Conservation (phyloP, 2,329 filamentous ascomycete species). For the Orbilia blumenaviensis region DNA sequence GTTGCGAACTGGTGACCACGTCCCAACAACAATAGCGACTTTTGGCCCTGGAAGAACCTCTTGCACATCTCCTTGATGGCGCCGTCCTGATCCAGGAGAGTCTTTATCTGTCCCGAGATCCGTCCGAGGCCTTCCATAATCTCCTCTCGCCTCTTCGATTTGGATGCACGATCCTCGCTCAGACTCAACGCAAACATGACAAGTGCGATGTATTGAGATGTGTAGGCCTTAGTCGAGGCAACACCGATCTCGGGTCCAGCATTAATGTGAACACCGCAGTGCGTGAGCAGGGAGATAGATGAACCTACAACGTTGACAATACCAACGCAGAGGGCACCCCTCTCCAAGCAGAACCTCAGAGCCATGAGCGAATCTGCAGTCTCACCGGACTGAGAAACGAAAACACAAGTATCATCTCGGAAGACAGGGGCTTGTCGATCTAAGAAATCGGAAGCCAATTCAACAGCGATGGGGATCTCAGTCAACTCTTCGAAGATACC, state of each 20-base stretch:
- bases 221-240: slow-evolving; percentile 98
- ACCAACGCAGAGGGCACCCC: slow-evolving; percentile 94
- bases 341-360: slow-evolving; percentile 96
- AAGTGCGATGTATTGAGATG: slow-evolving; percentile 99
- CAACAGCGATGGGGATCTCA: slow-evolving; percentile 96
- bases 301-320: slow-evolving; percentile 99
- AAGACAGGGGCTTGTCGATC: slow-evolving; percentile 96
- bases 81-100: slow-evolving; percentile 89
- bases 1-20: slow-evolving; percentile 97
- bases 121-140: slow-evolving; percentile 93
- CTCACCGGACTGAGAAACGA: slow-evolving; percentile 98
- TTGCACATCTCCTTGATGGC: slow-evolving; percentile 93
- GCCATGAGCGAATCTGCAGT: slow-evolving; percentile 98
- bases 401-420: slow-evolving; percentile 97
- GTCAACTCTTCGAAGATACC: slow-evolving; percentile 97
- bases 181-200: slow-evolving; percentile 98
- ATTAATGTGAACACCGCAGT: slow-evolving; percentile 99
- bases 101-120: slow-evolving; percentile 89
- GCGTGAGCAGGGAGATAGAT: slow-evolving; percentile 96
- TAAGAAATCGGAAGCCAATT: slow-evolving; percentile 97
- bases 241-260: slow-evolving; percentile 98
- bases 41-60: slow-evolving; percentile 95
- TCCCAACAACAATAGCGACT: slow-evolving; percentile 90
- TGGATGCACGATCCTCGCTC: slow-evolving; percentile 94
- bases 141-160: slow-evolving; percentile 88